These are phyloP conservation scores for Pulveroboletus sp. DNA, from an alignment of 768 basidiomycete genomes.

Conservation along the genomic window DNA sequence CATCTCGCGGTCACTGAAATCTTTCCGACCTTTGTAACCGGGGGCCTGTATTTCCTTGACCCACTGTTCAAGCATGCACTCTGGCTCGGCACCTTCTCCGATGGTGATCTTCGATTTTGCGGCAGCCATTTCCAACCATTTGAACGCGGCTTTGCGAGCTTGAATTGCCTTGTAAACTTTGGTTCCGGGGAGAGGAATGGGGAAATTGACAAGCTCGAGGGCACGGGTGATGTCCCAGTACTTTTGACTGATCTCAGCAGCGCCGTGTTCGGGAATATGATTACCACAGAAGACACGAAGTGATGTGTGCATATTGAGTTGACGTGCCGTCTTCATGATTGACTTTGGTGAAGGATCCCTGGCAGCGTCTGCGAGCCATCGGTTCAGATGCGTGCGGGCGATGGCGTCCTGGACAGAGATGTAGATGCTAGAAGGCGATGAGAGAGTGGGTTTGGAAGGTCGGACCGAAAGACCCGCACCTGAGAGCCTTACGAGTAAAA, in stretches of 20 bases:
- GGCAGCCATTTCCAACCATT: slow-evolving; percentile 77
- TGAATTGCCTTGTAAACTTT: slow-evolving; percentile 93
- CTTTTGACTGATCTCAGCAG: slow-evolving; percentile 79
- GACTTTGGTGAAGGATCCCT: slow-evolving; percentile 45
- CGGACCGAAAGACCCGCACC: slow-evolving; percentile 41
- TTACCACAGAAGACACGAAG: slow-evolving; percentile 92
- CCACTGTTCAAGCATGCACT: slow-evolving; percentile 95
- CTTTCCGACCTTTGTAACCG: slow-evolving; percentile 65
- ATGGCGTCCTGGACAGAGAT: slow-evolving; percentile 78
- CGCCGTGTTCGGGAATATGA: slow-evolving; percentile 79
- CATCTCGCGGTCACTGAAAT: slow-evolving; percentile 94
- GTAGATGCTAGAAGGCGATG: slow-evolving; percentile 57
- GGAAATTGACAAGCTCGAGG: slow-evolving; percentile 98
- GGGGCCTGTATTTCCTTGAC: slow-evolving; percentile 65
- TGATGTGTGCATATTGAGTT: slow-evolving; percentile 96
- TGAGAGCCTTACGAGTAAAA: slow-evolving; percentile 91
- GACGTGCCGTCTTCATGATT: slow-evolving; percentile 89
- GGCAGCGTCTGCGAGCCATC: slow-evolving; percentile 63
- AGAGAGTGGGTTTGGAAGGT: background rate
- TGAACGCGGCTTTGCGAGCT: slow-evolving; percentile 80
- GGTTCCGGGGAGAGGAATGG: slow-evolving; percentile 89
- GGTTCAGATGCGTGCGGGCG: slow-evolving; percentile 65
- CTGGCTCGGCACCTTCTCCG: slow-evolving; percentile 71
- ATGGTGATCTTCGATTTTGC: slow-evolving; percentile 75
- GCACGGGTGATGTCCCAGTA: slow-evolving; percentile 96